A percentile compares a stretch with the other conserved stretches of the same genome.
Conservation (phyloP, 2,329 filamentous ascomycete genomes). For the Eutypa lata region DNA sequence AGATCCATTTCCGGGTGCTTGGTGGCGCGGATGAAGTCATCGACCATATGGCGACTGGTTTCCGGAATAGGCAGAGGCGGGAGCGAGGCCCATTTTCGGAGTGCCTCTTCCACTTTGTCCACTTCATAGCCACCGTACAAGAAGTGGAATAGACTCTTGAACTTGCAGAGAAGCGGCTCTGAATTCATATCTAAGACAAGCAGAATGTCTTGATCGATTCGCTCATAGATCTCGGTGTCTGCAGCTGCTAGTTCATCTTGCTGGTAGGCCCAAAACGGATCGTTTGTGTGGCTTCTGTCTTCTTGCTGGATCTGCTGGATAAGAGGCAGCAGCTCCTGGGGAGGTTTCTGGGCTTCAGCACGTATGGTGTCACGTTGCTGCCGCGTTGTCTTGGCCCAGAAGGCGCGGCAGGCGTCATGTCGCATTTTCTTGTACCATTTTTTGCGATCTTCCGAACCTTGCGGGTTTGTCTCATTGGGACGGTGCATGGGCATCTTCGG, state of each 20-base stretch:
- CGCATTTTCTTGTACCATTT: slow-evolving; percentile 5
- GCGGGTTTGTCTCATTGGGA: not conserved
- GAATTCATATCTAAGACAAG: slow-evolving; percentile 5
- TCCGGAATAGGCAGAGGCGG: slow-evolving; percentile 5
- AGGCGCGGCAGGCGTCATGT: not conserved
- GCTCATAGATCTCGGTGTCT: slow-evolving; percentile 2
- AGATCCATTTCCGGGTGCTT: slow-evolving; percentile 5
- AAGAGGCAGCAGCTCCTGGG: slow-evolving; percentile 1
- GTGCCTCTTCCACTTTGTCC: slow-evolving; percentile 4
- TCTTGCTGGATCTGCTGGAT: slow-evolving; percentile 7
- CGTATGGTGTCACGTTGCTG: slow-evolving; percentile 5
- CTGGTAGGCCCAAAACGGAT: slow-evolving; percentile 8
- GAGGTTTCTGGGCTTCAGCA: not conserved
- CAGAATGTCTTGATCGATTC: slow-evolving; percentile 4
- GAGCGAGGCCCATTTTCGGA: slow-evolving; percentile 5
- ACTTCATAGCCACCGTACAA: slow-evolving; percentile 2
- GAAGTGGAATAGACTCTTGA: slow-evolving; percentile 1
- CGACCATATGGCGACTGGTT: slow-evolving; percentile 4
- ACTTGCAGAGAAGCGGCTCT: slow-evolving; percentile 3
- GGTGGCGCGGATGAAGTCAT: slow-evolving; percentile 5
- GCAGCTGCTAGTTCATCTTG: slow-evolving; percentile 3
- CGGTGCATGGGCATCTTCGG: slow-evolving; percentile 5
- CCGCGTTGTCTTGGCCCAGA: slow-evolving; percentile 8
- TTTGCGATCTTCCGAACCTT: slow-evolving; percentile 3
- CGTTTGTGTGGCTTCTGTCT: slow-evolving; percentile 4